Percentiles rank a stretch among this genome's conserved stretches.
Evolutionary conservation across 495 filamentous ascomycete species (phyloP).

Genomic region (Xylaria scruposa): DNA sequence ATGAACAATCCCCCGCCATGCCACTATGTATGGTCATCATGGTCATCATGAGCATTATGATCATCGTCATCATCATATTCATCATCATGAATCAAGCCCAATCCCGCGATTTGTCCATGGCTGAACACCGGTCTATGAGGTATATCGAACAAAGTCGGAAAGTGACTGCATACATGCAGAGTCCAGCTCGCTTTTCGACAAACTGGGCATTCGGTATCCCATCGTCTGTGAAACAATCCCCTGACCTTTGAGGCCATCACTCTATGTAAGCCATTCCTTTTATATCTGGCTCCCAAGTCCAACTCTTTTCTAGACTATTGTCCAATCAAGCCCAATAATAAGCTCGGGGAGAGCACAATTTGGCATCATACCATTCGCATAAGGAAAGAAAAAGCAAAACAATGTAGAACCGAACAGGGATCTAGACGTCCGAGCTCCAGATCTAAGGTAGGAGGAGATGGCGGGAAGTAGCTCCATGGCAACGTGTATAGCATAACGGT

Average conservation of each 20-base stretch:
- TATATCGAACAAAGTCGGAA: conserved; percentile 21
- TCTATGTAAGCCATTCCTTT: conserved; percentile 25
- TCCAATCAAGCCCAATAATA: conserved; percentile 5
- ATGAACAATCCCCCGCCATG: background rate
- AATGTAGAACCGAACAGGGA: background rate
- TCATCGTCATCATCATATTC: conserved; percentile 34
- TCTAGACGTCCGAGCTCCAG: background rate
- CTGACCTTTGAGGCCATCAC: conserved; percentile 24
- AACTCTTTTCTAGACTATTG: background rate
- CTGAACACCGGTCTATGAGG: conserved; percentile 16
- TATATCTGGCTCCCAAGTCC: conserved; percentile 14
- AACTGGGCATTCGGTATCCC: conserved; percentile 9
- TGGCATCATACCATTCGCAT: conserved; percentile 24
- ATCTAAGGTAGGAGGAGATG: background rate
- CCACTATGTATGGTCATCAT: conserved; percentile 25
- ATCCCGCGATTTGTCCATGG: conserved; percentile 1
- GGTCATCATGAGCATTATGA: conserved; percentile 26
- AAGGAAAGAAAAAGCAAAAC: conserved; percentile 14
- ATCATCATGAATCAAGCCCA: conserved; percentile 23
- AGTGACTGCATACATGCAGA: conserved; percentile 17
- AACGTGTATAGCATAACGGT: background rate
- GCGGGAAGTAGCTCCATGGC: background rate
- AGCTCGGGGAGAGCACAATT: background rate
- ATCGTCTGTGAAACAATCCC: conserved; percentile 11
- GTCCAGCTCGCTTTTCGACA: conserved; percentile 12